A percentile compares a stretch with the other conserved stretches of the same genome.
These are phyloP conservation scores for Erodium moschatum DNA, from an alignment of 441 rosid genomes.

Conservation along the genomic window DNA sequence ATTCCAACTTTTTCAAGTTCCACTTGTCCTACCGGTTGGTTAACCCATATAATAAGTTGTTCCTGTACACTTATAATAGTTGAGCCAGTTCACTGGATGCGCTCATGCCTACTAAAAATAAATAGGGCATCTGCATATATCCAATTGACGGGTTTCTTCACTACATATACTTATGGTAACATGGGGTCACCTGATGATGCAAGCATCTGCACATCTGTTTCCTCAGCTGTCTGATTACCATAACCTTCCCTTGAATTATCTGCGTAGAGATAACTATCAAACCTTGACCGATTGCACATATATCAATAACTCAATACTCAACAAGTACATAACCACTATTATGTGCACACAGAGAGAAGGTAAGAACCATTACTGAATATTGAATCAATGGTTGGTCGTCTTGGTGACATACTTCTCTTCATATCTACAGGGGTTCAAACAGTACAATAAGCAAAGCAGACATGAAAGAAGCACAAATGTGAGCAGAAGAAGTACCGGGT, in stretches of 20 bases:
- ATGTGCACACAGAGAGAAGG: not conserved
- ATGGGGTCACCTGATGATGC: constrained; percentile 63
- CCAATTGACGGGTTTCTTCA: constrained; percentile 13
- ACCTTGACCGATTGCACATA: not conserved
- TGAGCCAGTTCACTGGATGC: constrained; percentile 15
- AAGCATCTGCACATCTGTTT: constrained; percentile 52
- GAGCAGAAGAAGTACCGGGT: constrained; percentile 11
- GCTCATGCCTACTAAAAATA: constrained; percentile 16
- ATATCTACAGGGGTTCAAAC: constrained; percentile 34
- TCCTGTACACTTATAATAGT: constrained; percentile 37
- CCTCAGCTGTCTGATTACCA: constrained; percentile 38
- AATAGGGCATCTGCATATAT: constrained; percentile 17
- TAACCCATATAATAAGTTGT: not conserved
- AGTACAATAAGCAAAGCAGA: constrained; percentile 11
- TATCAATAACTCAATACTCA: constrained; percentile 6
- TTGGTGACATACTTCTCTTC: constrained; percentile 35
- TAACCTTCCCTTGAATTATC: constrained; percentile 53
- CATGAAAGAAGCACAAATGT: constrained; percentile 10
- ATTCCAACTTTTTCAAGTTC: constrained; percentile 21
- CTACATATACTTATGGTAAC: constrained; percentile 31
- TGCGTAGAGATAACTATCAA: constrained; percentile 21
- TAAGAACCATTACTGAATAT: constrained; percentile 35
- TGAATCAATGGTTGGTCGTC: constrained; percentile 38
- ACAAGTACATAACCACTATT: constrained; percentile 6
- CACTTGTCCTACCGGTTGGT: constrained; percentile 14